phyloP scores from a whole-genome alignment of 805 yeast genomes.

The Candida endomychidarum region DNA sequence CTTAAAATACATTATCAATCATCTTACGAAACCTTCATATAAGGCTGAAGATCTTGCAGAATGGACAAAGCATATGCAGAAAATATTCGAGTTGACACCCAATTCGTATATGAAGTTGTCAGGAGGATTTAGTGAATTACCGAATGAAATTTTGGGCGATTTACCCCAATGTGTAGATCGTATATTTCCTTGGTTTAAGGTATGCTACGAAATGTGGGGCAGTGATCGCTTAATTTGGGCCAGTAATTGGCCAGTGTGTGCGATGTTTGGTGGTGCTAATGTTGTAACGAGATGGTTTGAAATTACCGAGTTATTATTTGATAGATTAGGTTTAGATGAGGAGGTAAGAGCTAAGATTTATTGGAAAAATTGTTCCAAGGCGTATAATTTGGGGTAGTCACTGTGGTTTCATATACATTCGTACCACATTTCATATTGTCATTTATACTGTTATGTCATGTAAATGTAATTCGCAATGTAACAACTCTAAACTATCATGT shows the following conservation, averaged over 20 bases:
- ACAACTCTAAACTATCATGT: too few relatives aligned
- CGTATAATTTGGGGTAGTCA: background rate
- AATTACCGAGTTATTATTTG: constrained; percentile 19
- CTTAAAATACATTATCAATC: constrained; percentile 38
- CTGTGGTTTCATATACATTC: too few relatives aligned
- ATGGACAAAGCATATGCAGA: constrained; percentile 23
- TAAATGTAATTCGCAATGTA: too few relatives aligned
- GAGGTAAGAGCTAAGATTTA: constrained; percentile 18
- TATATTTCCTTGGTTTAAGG: constrained; percentile 33
- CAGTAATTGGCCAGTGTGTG: constrained; percentile 48
- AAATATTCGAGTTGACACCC: constrained; percentile 18
- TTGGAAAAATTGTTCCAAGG: constrained; percentile 18
- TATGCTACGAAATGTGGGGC: constrained; percentile 31
- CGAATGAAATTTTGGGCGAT: constrained; percentile 17
- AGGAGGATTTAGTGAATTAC: constrained; percentile 42
- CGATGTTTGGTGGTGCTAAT: constrained; percentile 15
- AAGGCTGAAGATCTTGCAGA: constrained; percentile 9
- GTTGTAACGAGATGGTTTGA: constrained; percentile 24
- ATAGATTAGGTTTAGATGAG: constrained; percentile 12
- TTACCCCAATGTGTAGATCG: constrained; percentile 16
- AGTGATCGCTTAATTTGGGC: constrained; percentile 36
- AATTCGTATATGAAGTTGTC: constrained; percentile 37
- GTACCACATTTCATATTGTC: too few relatives aligned
- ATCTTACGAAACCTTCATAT: constrained; percentile 43
- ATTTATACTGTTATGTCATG: too few relatives aligned